Evolutionary conservation across 2,329 filamentous ascomycete genomes (phyloP), one percentile per base, ranked within the genome.

Genomic region (Ceratocystis eucalypticola): DNA sequence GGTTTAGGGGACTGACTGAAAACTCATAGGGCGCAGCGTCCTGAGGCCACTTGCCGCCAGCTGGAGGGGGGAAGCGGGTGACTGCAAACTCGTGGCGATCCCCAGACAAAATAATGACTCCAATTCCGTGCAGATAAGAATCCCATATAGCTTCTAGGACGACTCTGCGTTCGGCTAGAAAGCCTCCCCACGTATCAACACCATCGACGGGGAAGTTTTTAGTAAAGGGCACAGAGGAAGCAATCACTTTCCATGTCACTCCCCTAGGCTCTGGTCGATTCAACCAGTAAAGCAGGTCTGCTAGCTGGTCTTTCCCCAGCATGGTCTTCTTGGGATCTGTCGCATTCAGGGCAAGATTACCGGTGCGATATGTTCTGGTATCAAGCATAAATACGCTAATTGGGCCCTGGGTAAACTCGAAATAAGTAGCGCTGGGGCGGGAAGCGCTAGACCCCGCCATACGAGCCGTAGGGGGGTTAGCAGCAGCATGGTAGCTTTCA

Each of bases 11-110:
- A 65, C 89, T 94, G 0, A 88, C 91, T 28, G 89, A 94, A 75
- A 96, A 97, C 74, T 99, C 94, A 71, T 96, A 88, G 0, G 95
- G 88, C 0, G 86, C 81, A 1, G 84, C 82, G 53, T 76, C 80
- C 62, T 84, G 77, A 0, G 84, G 80, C 86, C 87, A 90, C 64
- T 75, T 82, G 62, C 84, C 83, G 69, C 77, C 80, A 64, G 70
- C 79, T 69, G 80, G 84, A n/a, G 82, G 85, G 17, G 80, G 87
- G 76, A 88, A 88, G 62, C 87, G 85, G 0, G 93, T 97, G 0
- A 93, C 92, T 1, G 89, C 94, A 74, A 97, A 97, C 75, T 99
- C 94, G 73, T 99, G 94, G n/a, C 94, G 82, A 72, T 99, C 94
- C 0, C 94, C 94, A 17, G 88, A 94, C 10, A 99, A 79, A 12